Base-by-base conservation (phyloP, 2,329 filamentous ascomycete genomes). In the Penicillium sp. region DNA sequence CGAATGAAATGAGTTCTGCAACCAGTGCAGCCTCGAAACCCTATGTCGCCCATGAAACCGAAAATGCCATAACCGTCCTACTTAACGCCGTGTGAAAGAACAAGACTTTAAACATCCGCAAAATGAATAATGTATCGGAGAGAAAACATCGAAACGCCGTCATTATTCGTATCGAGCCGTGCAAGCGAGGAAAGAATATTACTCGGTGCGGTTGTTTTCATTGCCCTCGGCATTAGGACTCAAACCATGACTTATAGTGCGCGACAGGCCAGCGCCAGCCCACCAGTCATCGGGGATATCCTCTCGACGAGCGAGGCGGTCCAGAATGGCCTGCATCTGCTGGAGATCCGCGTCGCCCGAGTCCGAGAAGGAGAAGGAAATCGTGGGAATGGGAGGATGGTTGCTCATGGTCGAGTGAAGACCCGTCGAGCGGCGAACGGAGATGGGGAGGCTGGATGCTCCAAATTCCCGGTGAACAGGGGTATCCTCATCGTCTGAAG, bases 271-370 rank as follows among this genome's bases (percentile, higher is more conserved):
- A 48, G 77, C 83, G 59, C 80, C 78, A 48, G 80, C 80, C 88
- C 88, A 94, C 82, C 85, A 90, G 54, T 88, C 83, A 51, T 93
- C 87, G 0, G 87, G 85, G 44, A 93, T 85, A 57, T 90, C 86
- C 60, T 87, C 79, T 20, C 86, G 75, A 14, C 79, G 77, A 27
- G 84, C 81, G 44, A 94, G 75, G 35, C 81, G 77, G 56, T 84
- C 81, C 28, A 93, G 76, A 38, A 94, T 85, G 41, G 77, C 76
- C 56, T 87, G 84, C 78, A 90, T 85, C 37, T 83, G 80, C 18
- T 79, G 76, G 22, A 86, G 66, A 46, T 72, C 69, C 14, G 58
- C 57, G 26, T 67, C 61, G 50, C 59, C 47, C 16, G 60, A 51
- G 32, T 67, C 59, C 10, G 60, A 58, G 40, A 65, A 57, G 18